Evolutionary conservation across 2,329 filamentous ascomycete genomes (phyloP), one percentile per base, ranked within the genome.

Genomic region (Hansfordia pulvinata): DNA sequence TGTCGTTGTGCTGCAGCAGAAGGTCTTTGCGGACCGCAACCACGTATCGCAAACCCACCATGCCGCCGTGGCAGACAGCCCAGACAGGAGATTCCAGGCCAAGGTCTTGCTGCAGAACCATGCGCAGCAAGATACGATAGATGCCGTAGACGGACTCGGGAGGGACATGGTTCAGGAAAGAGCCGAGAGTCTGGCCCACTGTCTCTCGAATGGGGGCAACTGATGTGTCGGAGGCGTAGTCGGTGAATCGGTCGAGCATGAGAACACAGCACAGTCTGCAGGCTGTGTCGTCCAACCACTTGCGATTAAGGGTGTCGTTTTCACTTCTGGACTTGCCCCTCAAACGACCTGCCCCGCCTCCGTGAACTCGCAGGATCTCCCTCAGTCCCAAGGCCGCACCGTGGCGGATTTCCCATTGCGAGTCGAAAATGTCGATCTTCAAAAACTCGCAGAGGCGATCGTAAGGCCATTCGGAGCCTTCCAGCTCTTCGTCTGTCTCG

Each of bases 181-280:
- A 84, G 40, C 88, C 92, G 10, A 98, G 62, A 3, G 86, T 88
- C 53, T 98, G 90, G 23, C 90, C 90, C 20, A 93, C 82, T 0
- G 86, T 93, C 56, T 98, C 90, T 37, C 90, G 69, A 36, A 98
- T 94, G 0, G 90, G 90, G 1, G 90, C 90, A 20, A 98, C 85
- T 1, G 92, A 93, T 28, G 84, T 98, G 50, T 98, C 90, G 5
- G 86, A 93, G 32, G 92, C 90, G 56, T 94, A 98, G 47, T 98
- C 90, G 30, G 86, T 92, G 46, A 98, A 98, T 28, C 86, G 76
- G 54, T 98, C 90, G 10, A 98, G 73, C 76, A 98, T 94, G 42
- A 98, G 77, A 27, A 98, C 86, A 47, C 83, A 93, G 51, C 86
- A 88, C 25, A 98, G 68, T 15, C 90, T 80, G 43, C 86, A 94